A percentile compares a stretch with the other conserved stretches of the same genome.
Evolutionary conservation across 345 rosid species (phyloP).

Genomic region (Lepidium africanum): DNA sequence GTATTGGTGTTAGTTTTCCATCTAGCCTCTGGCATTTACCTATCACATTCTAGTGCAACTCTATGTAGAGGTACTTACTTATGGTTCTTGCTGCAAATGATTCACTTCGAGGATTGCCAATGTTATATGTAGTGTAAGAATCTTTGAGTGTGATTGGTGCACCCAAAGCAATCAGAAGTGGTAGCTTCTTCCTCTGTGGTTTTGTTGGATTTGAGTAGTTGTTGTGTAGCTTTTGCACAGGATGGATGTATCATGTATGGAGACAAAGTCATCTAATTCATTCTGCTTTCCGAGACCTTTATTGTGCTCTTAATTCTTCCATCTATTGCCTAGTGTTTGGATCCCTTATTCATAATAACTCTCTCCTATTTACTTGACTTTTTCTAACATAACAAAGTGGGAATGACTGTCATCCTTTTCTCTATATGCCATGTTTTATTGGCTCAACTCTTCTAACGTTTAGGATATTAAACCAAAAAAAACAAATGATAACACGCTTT

Average conservation of each 20-base stretch:
- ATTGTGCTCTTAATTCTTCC: not conserved
- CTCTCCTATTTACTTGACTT: not conserved
- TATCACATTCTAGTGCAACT: not conserved
- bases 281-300: not conserved
- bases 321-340: not conserved
- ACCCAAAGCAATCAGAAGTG: not conserved
- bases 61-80: not conserved
- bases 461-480: no score
- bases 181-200: not conserved
- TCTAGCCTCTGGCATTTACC: not conserved
- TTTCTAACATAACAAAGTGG: not conserved
- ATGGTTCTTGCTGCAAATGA: not conserved
- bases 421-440: not conserved
- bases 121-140: not conserved
- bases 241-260: not conserved
- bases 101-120: not conserved
- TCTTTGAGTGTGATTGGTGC: not conserved
- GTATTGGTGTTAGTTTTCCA: not conserved
- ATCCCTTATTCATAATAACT: not conserved
- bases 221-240: not conserved
- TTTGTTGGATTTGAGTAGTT: not conserved
- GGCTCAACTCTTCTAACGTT: not conserved
- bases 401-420: not conserved
- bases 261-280: not conserved
- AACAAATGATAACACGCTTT: no score